A percentile compares a stretch with the other conserved stretches of the same genome.
These are phyloP conservation scores for Agroathelia rolfsii DNA, from an alignment of 1,284 basidiomycete genomes.

Conservation along the genomic window DNA sequence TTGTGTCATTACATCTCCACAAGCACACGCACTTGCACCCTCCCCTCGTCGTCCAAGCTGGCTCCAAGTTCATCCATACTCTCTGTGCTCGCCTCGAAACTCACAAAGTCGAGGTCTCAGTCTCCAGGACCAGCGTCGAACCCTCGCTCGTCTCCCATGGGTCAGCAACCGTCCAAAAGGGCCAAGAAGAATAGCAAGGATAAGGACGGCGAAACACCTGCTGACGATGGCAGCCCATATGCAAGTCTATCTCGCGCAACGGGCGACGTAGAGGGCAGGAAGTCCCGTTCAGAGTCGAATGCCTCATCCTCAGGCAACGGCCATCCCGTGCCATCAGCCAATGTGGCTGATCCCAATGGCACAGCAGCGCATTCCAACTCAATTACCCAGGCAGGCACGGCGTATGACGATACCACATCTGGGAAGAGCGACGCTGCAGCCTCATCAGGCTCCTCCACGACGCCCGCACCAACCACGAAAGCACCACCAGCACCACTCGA, in stretches of 20 bases:
- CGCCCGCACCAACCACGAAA: conserved; percentile 26
- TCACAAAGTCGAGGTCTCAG: conserved; percentile 59
- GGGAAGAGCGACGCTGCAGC: no score
- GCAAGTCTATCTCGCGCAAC: conserved; percentile 35
- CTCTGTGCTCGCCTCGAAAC: conserved; percentile 60
- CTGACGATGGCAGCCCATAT: conserved; percentile 31
- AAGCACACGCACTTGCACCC: conserved; percentile 12
- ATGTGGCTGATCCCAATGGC: conserved; percentile 42
- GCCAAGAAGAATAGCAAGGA: conserved; percentile 58
- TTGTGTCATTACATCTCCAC: no score
- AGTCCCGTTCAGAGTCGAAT: conserved; percentile 13
- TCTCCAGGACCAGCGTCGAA: conserved; percentile 45
- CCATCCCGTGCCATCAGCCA: conserved; percentile 39
- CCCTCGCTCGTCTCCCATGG: conserved; percentile 38
- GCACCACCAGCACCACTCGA: conserved; percentile 50
- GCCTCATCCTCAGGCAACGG: conserved; percentile 14
- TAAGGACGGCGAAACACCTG: conserved; percentile 44
- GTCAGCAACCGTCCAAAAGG: conserved; percentile 75
- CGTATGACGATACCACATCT: no score
- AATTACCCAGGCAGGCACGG: conserved; percentile 21
- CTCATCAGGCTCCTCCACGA: conserved; percentile 18
- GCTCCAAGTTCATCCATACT: conserved; percentile 73
- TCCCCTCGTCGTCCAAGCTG: conserved; percentile 43
- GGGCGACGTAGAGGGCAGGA: conserved; percentile 15
- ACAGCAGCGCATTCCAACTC: conserved; percentile 20